Percentiles rank a stretch among this genome's conserved stretches.
phyloP scores from a whole-genome alignment of 1,284 basidiomycete species.

The Austroboletus novae-zelandiae region DNA sequence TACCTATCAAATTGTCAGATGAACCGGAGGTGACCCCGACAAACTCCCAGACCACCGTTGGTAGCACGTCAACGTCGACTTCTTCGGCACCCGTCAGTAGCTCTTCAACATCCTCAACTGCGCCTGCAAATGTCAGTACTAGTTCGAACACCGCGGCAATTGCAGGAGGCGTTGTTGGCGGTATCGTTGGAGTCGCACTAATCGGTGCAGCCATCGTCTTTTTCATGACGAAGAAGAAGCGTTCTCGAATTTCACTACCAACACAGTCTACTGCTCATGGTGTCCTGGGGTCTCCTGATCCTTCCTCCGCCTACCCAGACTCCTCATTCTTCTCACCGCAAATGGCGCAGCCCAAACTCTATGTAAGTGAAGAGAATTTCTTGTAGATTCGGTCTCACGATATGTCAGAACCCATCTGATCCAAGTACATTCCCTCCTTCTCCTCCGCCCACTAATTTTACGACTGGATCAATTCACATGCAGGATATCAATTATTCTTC shows the following conservation, averaged over 20 bases:
- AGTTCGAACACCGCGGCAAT: slow-evolving; percentile 23
- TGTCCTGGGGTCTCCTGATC: background rate
- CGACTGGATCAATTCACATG: slow-evolving; percentile 5
- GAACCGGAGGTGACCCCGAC: slow-evolving; percentile 28
- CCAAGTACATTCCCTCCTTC: slow-evolving; percentile 33
- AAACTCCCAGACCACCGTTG: slow-evolving; percentile 18
- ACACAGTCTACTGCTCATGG: slow-evolving; percentile 4
- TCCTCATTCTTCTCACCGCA: slow-evolving; percentile 10
- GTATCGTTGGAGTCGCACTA: slow-evolving; percentile 30
- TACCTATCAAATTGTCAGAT: slow-evolving; percentile 17
- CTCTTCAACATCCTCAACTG: background rate
- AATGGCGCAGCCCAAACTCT: slow-evolving; percentile 30
- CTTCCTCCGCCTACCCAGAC: slow-evolving; percentile 5
- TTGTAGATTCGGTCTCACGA: slow-evolving; percentile 1
- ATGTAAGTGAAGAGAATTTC: slow-evolving; percentile 22
- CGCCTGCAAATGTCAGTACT: background rate
- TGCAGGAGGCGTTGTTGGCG: slow-evolving; percentile 41
- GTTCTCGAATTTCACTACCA: slow-evolving; percentile 15
- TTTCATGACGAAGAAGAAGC: slow-evolving; percentile 30
- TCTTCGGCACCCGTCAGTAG: slow-evolving; percentile 6
- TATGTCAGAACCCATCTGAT: slow-evolving; percentile 30
- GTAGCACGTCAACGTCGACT: background rate
- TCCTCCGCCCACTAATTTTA: slow-evolving; percentile 14
- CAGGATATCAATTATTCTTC: slow-evolving; percentile 11
- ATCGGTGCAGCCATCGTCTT: slow-evolving; percentile 26